phyloP scores from a whole-genome alignment of 2,329 filamentous ascomycete species.

The Pseudogymnoascus sp. region DNA sequence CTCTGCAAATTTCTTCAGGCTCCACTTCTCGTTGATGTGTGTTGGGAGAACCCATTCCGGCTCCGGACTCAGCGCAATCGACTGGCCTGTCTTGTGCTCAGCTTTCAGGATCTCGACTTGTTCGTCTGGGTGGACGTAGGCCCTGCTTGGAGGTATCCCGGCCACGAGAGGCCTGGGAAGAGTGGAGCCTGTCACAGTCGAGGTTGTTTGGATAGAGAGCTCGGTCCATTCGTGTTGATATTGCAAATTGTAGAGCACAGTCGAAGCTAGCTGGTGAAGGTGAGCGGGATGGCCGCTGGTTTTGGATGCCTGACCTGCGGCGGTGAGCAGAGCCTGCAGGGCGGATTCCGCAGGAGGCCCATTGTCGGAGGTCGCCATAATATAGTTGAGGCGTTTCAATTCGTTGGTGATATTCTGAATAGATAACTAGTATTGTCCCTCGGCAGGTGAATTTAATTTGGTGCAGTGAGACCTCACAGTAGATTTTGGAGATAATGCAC shows the following conservation, averaged over 20 bases:
- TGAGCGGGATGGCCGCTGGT: slow-evolving; percentile 23
- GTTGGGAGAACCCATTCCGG: slow-evolving; percentile 71
- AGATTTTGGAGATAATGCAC: background rate
- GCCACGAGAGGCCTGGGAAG: slow-evolving; percentile 58
- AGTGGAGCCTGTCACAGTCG: slow-evolving; percentile 31
- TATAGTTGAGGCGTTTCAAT: background rate
- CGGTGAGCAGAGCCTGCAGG: slow-evolving; percentile 22
- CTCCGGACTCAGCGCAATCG: slow-evolving; percentile 45
- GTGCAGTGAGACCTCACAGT: background rate
- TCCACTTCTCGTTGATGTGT: slow-evolving; percentile 66
- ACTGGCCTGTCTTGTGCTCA: slow-evolving; percentile 41
- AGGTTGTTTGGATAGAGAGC: slow-evolving; percentile 45
- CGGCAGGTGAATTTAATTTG: background rate
- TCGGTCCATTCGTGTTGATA: slow-evolving; percentile 69
- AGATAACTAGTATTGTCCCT: background rate
- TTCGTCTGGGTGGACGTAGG: slow-evolving; percentile 77
- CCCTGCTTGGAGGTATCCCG: slow-evolving; percentile 61
- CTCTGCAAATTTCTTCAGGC: slow-evolving; percentile 53
- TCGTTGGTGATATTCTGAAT: background rate
- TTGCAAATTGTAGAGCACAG: slow-evolving; percentile 62
- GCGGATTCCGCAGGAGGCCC: slow-evolving; percentile 17
- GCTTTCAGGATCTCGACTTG: slow-evolving; percentile 64
- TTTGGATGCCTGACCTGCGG: slow-evolving; percentile 17
- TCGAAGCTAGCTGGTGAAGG: slow-evolving; percentile 43
- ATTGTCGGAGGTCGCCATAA: slow-evolving; percentile 9